Evolutionary conservation across 768 basidiomycete genomes (phyloP), one percentile per base, ranked within the genome.

Genomic region (Kwoniella dejecticola): DNA sequence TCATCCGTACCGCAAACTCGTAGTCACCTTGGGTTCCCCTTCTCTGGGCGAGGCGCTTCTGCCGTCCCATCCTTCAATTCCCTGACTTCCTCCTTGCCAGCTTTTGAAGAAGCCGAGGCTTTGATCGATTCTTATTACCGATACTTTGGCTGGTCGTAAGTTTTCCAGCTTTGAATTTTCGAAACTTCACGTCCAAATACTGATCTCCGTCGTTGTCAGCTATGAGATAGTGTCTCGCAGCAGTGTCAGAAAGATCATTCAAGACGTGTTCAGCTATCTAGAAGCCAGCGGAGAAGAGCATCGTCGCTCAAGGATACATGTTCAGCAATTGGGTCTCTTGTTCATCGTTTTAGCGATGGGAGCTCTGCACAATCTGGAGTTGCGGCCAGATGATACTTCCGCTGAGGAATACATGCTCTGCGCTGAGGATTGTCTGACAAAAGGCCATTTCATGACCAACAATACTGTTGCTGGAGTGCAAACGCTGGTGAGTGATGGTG

Each of bases 81-180:
- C 23, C 30, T 54, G 29, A 13, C 47, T 38, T n/a, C 19, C 4
- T 24, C 21, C 15, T 30, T 67, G 21, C 66, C 66, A 12, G 26
- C 62, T 5, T 27, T 40, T 12, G 63, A 62, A 19, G 59, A 65
- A 15, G 67, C 64, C 8, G 46, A 49, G 23, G 52, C 53, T 2
- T 27, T 65, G 21, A 29, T 66, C 1, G 64, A 62, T 26, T 58
- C 42, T 8, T 69, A 58, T 44, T 63, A 58, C 40, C 48, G 63
- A 6, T 65, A 65, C 24, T 69, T 65, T 29, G 64, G 60, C 26
- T 69, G 63, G 63, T 50, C 53, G 67, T 69, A 27, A 46, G 67
- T 68, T 17, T 40, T 15, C 33, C 27, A 21, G 17, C 23, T 12
- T 24, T n/a, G 4, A 29, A 13, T 30, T 13, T n/a, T 7, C 33